Evolutionary conservation across 768 basidiomycete genomes (phyloP), one percentile per base, ranked within the genome.

Genomic region (Agaricus subrufescens): DNA sequence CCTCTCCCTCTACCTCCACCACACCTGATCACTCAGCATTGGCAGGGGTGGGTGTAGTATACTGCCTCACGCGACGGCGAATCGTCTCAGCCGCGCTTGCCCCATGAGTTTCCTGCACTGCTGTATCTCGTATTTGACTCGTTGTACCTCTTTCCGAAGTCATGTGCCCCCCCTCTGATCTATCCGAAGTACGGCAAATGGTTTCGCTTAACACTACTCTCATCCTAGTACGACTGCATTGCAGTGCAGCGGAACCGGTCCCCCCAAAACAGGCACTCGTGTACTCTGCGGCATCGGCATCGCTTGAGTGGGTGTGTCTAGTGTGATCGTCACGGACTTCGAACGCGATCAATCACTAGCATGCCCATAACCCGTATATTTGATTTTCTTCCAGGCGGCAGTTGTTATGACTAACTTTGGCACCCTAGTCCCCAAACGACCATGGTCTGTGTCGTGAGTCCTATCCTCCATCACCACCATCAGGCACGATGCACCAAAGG

Each of bases 121-220:
- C 51, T 54, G 46, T 26, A 26, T 30, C 31, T 50, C 42, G 44
- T 45, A 53, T n/a, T 46, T 46, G 52, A 46, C 52, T 45, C 25
- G 46, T 51, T 6, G 50, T 39, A 46, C 52, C 44, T 31, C 26
- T 42, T 47, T 25, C 53, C 53, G 47, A 50, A 40, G 27, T 50
- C 47, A 49, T 56, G 39, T 45, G 42, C 7, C 7, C 29, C 15
- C 48, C 14, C 43, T 56, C 19, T 55, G 54, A 56, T 49, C 27
- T 56, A 56, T 56, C 47, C 54, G 46, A 40, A 49, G 54, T 55
- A 55, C 48, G 46, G 27, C 47, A 48, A 55, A 30, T 40, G 52
- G 34, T 29, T 39, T 9, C 46, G 38, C 38, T 30, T 42, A 55
- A 14, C 23, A 31, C 23, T 38, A 26, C 43, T 27, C 40, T 40